Base-by-base conservation (phyloP, 2,329 filamentous ascomycete genomes). In the Botryotinia globosa region DNA sequence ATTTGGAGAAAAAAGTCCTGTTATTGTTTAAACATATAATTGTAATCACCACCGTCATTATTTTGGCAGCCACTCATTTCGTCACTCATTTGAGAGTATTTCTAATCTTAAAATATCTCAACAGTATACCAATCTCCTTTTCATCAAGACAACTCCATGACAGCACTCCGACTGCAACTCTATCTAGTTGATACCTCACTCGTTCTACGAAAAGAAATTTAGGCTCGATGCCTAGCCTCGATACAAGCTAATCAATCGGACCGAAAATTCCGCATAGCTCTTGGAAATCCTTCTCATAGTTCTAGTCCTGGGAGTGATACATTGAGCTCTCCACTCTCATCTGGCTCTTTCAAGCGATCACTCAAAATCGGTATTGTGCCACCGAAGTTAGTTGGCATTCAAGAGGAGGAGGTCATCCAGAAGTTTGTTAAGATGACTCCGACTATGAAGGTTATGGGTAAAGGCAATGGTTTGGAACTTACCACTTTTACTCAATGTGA, bases 401-500 rank as follows among this genome's bases (percentile, higher is more conserved):
- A 54, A n/a, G 71, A 72, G 32, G 71, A 69, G 61, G 34, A n/a
- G 10, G 34, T 10, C 22, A 4, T 72, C 12, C 54, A 51, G 14
- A 62, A 37, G 16, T 69, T 25, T 32, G 42, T 48, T n/a, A 42
- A 54, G 20, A 48, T 69, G 29, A 29, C 54, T 20, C 37, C 65
- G n/a, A 37, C 44, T 14, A 69, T 34, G 56, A 51, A 44, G 18
- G n/a, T 58, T 16, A 29, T 62, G 20, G 32, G 39, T 22, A 56
- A 56, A 34, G 71, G 37, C 4, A 72, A 62, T 16, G 56, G 56
- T 10, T 37, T 69, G 16, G 44, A 63, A 37, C 32, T 67, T 42
- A 65, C 69, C 18, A 45, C 48, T 63, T 66, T 71, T 16, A 54
- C 59, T 37, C 54, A 37, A 18, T 62, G 34, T 62, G 64, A 62